Base-by-base conservation (phyloP, 2,329 filamentous ascomycete genomes). In the Coniochaeta pulveracea region DNA sequence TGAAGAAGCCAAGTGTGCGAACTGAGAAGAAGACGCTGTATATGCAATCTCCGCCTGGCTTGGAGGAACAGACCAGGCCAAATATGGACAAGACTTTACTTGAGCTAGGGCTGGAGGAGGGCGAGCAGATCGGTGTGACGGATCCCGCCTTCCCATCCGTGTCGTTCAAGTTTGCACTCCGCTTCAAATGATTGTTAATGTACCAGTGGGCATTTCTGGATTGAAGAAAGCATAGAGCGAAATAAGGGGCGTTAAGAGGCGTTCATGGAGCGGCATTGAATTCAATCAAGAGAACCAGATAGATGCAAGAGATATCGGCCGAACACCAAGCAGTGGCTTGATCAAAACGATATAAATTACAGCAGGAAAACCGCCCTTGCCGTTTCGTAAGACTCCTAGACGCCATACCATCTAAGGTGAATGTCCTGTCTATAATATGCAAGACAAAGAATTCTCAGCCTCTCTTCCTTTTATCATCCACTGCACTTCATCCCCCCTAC, bases 1-100 rank as follows among this genome's bases (percentile, higher is more conserved):
- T 98, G 35, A 96, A 95, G 69, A 88, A 86, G 53, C 89, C 91
- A 1, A 93, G 85, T 6, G 72, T 98, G 45, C 72, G 86, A 31
- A 66, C 64, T 1, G 79, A 89, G 45, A 73, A 74, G 34, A 91
- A 82, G 63, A 91, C 85, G 4, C 66, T 98, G 26, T 98, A 95
- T 55, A 91, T 93, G 68, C 85, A 86, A 44, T 77, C 72, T 18
- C 86, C 91, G 1, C 76, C 79, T 5, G 75, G 82, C 41, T 61
- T 98, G 35, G 85, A 94, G 51, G 76, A 85, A 58, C 74, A 85
- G 60, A 95, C 89, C 1, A 67, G 85, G 35, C 74, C 76, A 2
- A 96, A 98, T 51, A 61, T 98, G 40, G 64, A 66, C 40, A 84
- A 81, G 62, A 91, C 80, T 47, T 63, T 98, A 37, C 60, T 56